Evolutionary conservation across 2,329 filamentous ascomycete species (phyloP), one percentile per base, ranked within the genome.

Genomic region (Botryotinia globosa): DNA sequence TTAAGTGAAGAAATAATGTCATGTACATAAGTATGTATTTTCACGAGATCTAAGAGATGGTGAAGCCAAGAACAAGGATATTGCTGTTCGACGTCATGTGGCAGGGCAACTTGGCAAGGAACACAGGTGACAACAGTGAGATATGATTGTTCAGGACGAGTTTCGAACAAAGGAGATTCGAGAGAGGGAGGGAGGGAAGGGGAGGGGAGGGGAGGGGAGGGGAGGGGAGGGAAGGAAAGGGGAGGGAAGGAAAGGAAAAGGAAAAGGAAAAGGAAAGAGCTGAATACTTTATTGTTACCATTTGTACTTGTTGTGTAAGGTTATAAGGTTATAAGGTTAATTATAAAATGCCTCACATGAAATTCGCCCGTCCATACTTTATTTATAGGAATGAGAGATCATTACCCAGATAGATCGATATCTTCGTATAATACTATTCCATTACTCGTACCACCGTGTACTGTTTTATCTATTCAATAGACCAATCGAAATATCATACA

Each of bases 41-140:
- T 51, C 18, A 34, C 44, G 32, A 51, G 64, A 51, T 20, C 44
- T 66, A 20, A 54, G 42, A 64, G 42, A 32, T 64, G 62, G 14
- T 39, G 64, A 66, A 59, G 51, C 37, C 51, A 59, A 67, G 37
- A 44, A 45, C 66, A 59, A 69, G 66, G 66, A 69, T 69, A 69
- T 59, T 25, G 51, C 66, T 8, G 37, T n/a, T 42, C 51, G 39
- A 69, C 66, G 66, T 69, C 66, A 69, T 69, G 66, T 69, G 37
- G 51, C 20, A 44, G 34, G 37, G 37, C n/a, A 29, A 16, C 20
- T 32, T 25, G 37, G 37, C n/a, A 29, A 16, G 6, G 16, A 18
- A 39, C 25, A 63, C 51, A 44, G 62, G 22, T 37, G 4, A n/a
- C 22, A 25, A n/a, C 29, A 65, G 48, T 25, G 25, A 56, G 25